phyloP scores from a whole-genome alignment of 163 green algal species.

The Prototheca cutis region DNA sequence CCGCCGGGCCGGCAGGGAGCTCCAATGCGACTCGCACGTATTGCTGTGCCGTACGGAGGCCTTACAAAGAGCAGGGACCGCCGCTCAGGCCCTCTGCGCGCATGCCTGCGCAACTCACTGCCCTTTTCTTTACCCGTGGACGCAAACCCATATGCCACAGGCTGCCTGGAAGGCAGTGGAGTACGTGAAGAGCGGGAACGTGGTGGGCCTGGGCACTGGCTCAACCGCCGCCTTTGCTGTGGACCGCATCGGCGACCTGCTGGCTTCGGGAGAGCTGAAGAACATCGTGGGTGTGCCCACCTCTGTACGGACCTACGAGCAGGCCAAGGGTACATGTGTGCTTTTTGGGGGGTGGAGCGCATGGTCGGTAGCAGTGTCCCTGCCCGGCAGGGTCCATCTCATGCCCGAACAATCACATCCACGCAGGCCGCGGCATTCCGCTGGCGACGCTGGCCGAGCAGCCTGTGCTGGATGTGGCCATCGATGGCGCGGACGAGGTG shows the following conservation, averaged over 20 bases:
- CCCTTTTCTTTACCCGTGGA: not conserved
- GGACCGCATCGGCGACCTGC: constrained; percentile 83
- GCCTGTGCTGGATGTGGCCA: constrained; percentile 91
- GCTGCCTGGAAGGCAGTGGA: constrained; percentile 92
- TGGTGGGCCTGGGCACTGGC: constrained; percentile 92
- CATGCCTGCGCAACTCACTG: not conserved
- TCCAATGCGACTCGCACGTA: no score
- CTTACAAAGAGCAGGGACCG: no score
- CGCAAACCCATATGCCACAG: constrained; percentile 23
- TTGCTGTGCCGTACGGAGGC: no score
- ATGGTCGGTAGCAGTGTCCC: no score
- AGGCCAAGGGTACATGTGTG: constrained; percentile 45
- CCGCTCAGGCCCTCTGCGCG: no score
- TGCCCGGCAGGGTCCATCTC: no score
- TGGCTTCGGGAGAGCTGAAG: constrained; percentile 85
- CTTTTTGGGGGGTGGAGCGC: not conserved
- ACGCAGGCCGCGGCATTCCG: constrained; percentile 76
- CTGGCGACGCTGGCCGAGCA: constrained; percentile 93
- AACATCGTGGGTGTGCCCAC: constrained; percentile 96
- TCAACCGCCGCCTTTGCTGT: constrained; percentile 92
- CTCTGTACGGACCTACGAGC: constrained; percentile 75
- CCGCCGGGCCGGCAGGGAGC: no score
- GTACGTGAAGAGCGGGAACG: constrained; percentile 91
- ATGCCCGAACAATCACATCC: no score
- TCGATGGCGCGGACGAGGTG: constrained; percentile 97